phyloP scores from a whole-genome alignment of 2,329 filamentous ascomycete genomes.

The Botrytis pseudocinerea region DNA sequence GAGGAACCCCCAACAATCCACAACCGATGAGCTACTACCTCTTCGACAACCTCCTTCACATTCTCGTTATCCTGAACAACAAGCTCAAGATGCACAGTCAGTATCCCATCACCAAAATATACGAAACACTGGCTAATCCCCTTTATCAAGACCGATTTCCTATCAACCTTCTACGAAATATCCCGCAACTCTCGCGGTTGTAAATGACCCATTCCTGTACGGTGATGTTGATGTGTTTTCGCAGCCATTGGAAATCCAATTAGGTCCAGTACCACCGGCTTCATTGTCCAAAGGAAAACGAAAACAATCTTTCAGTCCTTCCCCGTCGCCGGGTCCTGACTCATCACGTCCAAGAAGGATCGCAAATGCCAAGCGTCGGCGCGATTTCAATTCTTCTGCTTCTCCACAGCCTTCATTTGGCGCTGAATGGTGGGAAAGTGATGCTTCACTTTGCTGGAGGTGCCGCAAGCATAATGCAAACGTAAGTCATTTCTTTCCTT shows the following conservation, averaged over 20 bases:
- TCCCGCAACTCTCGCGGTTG: neutral
- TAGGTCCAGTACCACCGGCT: neutral
- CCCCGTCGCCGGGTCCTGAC: constrained; percentile 5
- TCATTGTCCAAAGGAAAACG: constrained; percentile 2
- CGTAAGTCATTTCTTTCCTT: neutral
- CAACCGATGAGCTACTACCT: neutral
- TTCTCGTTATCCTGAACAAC: neutral
- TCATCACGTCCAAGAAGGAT: constrained; percentile 5
- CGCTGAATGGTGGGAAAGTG: constrained; percentile 7
- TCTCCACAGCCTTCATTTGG: neutral
- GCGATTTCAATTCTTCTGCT: neutral
- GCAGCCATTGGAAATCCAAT: constrained; percentile 7
- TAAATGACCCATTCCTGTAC: constrained; percentile 16
- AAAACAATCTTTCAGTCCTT: constrained; percentile 17
- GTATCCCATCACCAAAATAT: neutral
- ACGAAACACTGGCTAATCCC: neutral
- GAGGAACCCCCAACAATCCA: neutral
- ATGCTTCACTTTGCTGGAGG: constrained; percentile 21
- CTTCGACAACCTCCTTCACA: neutral
- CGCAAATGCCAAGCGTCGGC: constrained; percentile 19
- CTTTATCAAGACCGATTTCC: neutral
- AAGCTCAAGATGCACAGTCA: constrained; percentile 17
- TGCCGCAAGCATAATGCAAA: constrained; percentile 19
- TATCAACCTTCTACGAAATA: neutral
- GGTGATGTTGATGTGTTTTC: constrained; percentile 5